Conservation (phyloP, 306 rosid species). For the Dryas octopetala region DNA sequence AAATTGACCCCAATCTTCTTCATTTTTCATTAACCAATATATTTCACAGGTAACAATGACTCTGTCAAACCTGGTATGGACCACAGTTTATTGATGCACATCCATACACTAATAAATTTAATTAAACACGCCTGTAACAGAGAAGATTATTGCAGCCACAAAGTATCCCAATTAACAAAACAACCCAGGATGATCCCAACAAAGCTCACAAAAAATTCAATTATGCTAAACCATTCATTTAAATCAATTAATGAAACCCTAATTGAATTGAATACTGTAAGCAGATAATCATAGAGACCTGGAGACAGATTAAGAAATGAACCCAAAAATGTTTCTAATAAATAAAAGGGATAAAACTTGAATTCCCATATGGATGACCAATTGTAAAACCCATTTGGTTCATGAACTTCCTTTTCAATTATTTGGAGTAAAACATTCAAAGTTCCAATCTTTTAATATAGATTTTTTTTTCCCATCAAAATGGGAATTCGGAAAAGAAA, state of each 20-base stretch:
- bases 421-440: not conserved
- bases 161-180: conserved; percentile 1
- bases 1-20: not conserved
- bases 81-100: not conserved
- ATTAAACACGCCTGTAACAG: not conserved
- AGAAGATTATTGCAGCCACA: conserved; percentile 2
- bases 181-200: not conserved
- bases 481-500: conserved; percentile 11
- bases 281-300: not conserved
- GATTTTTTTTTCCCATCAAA: conserved; percentile 1
- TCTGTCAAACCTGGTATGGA: not conserved
- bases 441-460: conserved; percentile 4
- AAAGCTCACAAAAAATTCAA: not conserved
- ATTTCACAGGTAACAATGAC: not conserved
- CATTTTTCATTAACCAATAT: not conserved
- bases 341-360: not conserved
- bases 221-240: not conserved
- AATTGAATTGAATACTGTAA: not conserved
- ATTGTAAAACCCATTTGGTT: not conserved
- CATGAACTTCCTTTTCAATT: not conserved
- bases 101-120: not conserved
- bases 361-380: not conserved
- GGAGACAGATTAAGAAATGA: not conserved
- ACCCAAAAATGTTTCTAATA: not conserved
- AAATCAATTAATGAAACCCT: not conserved